phyloP scores from a whole-genome alignment of 768 basidiomycete species.

The Lentinus tigrinus region DNA sequence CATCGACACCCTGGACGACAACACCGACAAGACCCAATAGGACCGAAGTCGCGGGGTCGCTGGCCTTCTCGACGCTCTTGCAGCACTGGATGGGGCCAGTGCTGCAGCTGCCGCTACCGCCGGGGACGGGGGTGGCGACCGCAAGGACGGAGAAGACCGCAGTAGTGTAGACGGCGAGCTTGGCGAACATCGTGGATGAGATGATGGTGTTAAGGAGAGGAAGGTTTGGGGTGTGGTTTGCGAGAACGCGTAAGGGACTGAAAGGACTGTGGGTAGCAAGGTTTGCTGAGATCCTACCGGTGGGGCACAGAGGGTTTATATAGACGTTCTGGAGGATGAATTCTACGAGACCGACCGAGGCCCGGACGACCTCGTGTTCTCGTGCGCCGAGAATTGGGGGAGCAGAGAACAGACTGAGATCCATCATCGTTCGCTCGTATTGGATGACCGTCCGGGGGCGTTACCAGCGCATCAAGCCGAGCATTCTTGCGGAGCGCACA shows the following conservation, averaged over 20 bases:
- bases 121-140: constrained; percentile 10
- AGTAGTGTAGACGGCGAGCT: constrained; percentile 8
- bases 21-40: constrained; percentile 13
- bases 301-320: background rate
- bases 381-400: no score
- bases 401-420: no score
- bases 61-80: constrained; percentile 2
- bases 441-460: no score
- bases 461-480: no score
- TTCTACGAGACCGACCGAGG: no score
- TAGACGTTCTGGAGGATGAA: background rate
- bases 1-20: constrained; percentile 18
- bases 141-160: constrained; percentile 12
- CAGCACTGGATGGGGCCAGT: constrained; percentile 16
- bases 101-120: constrained; percentile 5
- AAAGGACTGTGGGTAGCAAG: constrained; percentile 7
- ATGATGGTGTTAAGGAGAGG: background rate
- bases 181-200: constrained; percentile 12
- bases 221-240: background rate
- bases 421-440: no score
- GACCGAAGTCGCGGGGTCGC: background rate
- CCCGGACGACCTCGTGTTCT: no score
- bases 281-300: background rate
- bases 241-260: background rate
- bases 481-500: no score